These are phyloP conservation scores for Pseudogymnoascus sp. DNA, from an alignment of 2,329 filamentous ascomycete species.

Conservation along the genomic window DNA sequence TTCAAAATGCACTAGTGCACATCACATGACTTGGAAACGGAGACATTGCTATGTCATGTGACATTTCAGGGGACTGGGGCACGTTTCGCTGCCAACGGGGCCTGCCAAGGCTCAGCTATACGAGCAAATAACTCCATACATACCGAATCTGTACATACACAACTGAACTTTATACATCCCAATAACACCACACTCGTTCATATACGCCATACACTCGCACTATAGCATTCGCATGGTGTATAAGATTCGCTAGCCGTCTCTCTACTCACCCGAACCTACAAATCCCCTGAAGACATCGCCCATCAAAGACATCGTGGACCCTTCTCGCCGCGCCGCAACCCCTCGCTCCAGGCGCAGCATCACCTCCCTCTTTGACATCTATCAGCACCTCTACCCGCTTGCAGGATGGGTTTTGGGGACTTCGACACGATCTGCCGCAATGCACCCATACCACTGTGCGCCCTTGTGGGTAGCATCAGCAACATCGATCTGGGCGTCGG, in stretches of 20 bases:
- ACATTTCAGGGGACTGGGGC: background rate
- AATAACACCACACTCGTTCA: slow-evolving; percentile 3
- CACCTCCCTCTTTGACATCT: background rate
- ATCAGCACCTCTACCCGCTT: background rate
- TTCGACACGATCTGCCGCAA: slow-evolving; percentile 81
- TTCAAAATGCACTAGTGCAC: background rate
- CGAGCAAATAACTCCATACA: slow-evolving; percentile 5
- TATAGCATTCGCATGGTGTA: background rate
- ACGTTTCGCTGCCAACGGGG: slow-evolving; percentile 5
- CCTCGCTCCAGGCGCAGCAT: slow-evolving; percentile 9
- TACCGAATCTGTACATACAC: slow-evolving; percentile 2
- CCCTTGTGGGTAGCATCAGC: slow-evolving; percentile 70
- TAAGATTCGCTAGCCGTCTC: background rate
- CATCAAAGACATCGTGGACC: background rate
- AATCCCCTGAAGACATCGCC: background rate
- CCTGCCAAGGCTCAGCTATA: background rate
- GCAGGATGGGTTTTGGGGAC: slow-evolving; percentile 80
- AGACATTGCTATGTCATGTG: background rate
- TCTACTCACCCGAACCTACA: background rate
- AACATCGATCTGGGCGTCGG: slow-evolving; percentile 61
- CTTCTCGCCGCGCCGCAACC: slow-evolving; percentile 3
- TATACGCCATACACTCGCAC: background rate
- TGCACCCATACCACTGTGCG: slow-evolving; percentile 79
- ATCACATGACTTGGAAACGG: background rate
- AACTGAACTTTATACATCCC: slow-evolving; percentile 4